These are phyloP conservation scores for Aspergillus felis DNA, from an alignment of 2,329 filamentous ascomycete species.

Conservation along the genomic window DNA sequence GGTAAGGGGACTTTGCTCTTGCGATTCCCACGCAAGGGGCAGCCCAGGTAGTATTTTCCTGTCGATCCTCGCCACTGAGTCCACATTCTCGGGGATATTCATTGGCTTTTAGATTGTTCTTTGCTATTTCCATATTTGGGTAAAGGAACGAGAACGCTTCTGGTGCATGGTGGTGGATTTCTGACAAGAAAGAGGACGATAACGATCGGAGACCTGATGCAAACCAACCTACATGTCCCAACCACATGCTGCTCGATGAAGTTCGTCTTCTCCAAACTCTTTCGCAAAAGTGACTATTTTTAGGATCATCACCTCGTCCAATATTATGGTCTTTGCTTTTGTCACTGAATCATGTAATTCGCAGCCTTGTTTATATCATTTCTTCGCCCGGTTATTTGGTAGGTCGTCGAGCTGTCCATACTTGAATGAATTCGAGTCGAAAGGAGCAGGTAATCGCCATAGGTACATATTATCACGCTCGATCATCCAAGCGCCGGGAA, in stretches of 20 bases:
- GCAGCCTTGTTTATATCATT: neutral
- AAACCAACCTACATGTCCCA: no score
- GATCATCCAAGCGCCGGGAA: neutral
- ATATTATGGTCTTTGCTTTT: neutral
- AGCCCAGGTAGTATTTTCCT: neutral
- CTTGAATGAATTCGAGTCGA: neutral
- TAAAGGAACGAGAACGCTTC: neutral
- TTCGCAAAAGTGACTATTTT: no score
- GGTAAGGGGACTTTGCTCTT: neutral
- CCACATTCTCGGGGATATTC: neutral
- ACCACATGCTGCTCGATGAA: no score
- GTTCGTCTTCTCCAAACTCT: no score
- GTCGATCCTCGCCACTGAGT: neutral
- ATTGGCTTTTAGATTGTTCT: neutral
- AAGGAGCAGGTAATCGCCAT: neutral
- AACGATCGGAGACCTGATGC: no score
- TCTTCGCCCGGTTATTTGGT: neutral
- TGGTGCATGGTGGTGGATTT: neutral
- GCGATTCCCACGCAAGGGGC: neutral
- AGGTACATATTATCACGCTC: neutral
- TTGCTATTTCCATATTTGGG: neutral
- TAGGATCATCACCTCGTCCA: neutral
- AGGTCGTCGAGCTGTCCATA: neutral
- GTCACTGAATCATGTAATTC: neutral
- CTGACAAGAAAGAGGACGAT: neutral